Base-by-base conservation (phyloP, 371 early-diverging fungal species). In the Rhizopus stolonifer region DNA sequence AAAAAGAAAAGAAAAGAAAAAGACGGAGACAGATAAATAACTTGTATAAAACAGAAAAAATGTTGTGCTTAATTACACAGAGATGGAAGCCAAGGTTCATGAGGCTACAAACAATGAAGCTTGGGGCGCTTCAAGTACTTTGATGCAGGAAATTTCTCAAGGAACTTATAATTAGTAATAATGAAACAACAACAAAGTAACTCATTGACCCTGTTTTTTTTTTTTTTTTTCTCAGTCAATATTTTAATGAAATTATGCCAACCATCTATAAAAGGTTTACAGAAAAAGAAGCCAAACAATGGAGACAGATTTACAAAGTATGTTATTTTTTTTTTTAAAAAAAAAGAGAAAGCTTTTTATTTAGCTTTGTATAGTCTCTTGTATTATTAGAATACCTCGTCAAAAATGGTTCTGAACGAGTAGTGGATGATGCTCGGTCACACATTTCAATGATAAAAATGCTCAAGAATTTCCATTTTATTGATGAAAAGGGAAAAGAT, bases 281-380 rank as follows among this genome's bases (percentile, higher is more conserved):
- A 32, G 95, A 96, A 60, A 85, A 87, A 46, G 88, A 91, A 52
- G 80, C 90, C 0, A 66, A 82, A 23, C 87, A 87, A 52, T 98
- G 97, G 98, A 76, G 97, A 58, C 91, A 93, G 60, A 86, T 91
- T 22, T 98, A 98, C 81, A 98, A 98, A 82, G 93, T 88, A 60
- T 11, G 21, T n/a, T 24, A 10, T 29, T 42, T 14, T n/a, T n/a
- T n/a, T n/a, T n/a, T n/a, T n/a, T n/a, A n/a, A n/a, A n/a, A n/a
- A n/a, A n/a, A n/a, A n/a, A n/a, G n/a, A n/a, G n/a, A n/a, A n/a
- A 43, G 15, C 11, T 15, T 8, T 17, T 39, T n/a, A 17, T 25
- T 49, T 26, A n/a, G 21, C 6, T 15, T 34, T 26, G 29, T 23
- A 23, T 7, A 90, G 93, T 82, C 93, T 5, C 77, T 98, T 42